A percentile compares a stretch with the other conserved stretches of the same genome.
phyloP scores from a whole-genome alignment of 805 yeast species.

The Helenozyma rhizophorensis region DNA sequence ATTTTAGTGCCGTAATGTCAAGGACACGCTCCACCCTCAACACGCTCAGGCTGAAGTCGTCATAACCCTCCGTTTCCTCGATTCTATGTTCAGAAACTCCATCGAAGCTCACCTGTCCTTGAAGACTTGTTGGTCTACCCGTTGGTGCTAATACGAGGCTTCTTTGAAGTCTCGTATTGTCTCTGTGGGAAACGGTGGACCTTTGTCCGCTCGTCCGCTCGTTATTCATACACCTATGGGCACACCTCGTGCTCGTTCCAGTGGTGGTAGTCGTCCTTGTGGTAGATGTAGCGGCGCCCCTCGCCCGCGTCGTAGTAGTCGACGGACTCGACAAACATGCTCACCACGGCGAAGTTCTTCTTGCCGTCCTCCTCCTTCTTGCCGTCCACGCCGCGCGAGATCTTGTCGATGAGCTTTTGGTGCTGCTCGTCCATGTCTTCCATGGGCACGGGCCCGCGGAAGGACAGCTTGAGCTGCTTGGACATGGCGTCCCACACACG shows the following conservation, averaged over 20 bases:
- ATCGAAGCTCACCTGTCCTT: too few species aligned
- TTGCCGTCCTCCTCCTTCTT: slow-evolving; percentile 56
- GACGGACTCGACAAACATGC: slow-evolving; percentile 64
- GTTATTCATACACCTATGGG: too few species aligned
- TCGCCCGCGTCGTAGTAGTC: slow-evolving; percentile 63
- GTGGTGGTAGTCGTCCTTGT: slow-evolving; percentile 48
- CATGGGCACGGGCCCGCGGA: slow-evolving; percentile 74
- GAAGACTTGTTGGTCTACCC: too few species aligned
- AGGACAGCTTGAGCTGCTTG: slow-evolving; percentile 55
- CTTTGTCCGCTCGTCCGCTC: too few species aligned
- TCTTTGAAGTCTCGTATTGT: too few species aligned
- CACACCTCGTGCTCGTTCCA: slow-evolving; percentile 81
- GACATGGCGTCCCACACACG: slow-evolving; percentile 64
- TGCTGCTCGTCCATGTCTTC: slow-evolving; percentile 51
- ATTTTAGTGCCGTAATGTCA: too few species aligned
- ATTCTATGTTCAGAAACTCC: too few species aligned
- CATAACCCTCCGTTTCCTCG: too few species aligned
- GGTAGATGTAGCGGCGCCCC: slow-evolving; percentile 50
- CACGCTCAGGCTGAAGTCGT: too few species aligned
- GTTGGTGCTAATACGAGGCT: too few species aligned
- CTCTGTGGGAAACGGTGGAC: too few species aligned
- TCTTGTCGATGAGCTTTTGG: slow-evolving; percentile 58
- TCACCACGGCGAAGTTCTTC: slow-evolving; percentile 65
- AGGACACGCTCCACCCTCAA: too few species aligned
- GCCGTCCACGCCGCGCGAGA: slow-evolving; percentile 82